These are phyloP conservation scores for Ceratocystiopsis minuta DNA, from an alignment of 2,329 filamentous ascomycete genomes.

Conservation along the genomic window DNA sequence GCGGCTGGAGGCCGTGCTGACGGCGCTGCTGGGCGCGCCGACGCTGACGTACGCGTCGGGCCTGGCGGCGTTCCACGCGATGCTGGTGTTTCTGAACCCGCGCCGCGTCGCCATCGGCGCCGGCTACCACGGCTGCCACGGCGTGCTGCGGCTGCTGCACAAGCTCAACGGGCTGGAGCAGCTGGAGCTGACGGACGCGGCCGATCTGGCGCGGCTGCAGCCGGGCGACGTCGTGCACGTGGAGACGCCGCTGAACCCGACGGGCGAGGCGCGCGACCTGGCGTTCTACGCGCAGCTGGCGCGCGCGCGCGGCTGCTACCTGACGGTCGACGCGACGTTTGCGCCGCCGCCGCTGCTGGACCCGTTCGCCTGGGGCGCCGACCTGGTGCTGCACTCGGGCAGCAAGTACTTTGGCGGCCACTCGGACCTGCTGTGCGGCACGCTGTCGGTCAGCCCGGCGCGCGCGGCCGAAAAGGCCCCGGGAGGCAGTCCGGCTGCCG, in stretches of 20 bases:
- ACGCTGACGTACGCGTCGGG: slow-evolving; percentile 68
- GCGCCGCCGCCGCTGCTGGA: slow-evolving; percentile 79
- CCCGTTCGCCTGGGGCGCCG: slow-evolving; percentile 64
- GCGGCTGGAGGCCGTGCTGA: slow-evolving; percentile 70
- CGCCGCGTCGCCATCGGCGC: slow-evolving; percentile 61
- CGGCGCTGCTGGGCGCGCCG: slow-evolving; percentile 51
- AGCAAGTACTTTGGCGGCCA: slow-evolving; percentile 97
- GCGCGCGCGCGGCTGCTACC: slow-evolving; percentile 49
- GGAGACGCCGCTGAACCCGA: slow-evolving; percentile 87
- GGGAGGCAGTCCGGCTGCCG: no score
- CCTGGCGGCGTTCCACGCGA: slow-evolving; percentile 71
- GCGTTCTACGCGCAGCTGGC: slow-evolving; percentile 54
- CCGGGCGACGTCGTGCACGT: slow-evolving; percentile 75
- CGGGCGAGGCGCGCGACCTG: slow-evolving; percentile 63
- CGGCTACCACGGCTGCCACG: slow-evolving; percentile 90
- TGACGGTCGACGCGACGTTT: slow-evolving; percentile 84
- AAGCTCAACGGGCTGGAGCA: slow-evolving; percentile 60
- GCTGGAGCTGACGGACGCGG: slow-evolving; percentile 41
- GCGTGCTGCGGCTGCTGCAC: slow-evolving; percentile 54
- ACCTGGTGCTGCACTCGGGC: slow-evolving; percentile 79
- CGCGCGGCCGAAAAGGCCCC: no score
- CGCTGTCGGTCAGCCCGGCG: slow-evolving; percentile 44
- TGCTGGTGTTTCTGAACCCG: slow-evolving; percentile 71
- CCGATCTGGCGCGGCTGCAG: slow-evolving; percentile 38
- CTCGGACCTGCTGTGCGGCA: slow-evolving; percentile 80